Conservation (phyloP, 345 rosid species). For the Moricandia moricandioides region DNA sequence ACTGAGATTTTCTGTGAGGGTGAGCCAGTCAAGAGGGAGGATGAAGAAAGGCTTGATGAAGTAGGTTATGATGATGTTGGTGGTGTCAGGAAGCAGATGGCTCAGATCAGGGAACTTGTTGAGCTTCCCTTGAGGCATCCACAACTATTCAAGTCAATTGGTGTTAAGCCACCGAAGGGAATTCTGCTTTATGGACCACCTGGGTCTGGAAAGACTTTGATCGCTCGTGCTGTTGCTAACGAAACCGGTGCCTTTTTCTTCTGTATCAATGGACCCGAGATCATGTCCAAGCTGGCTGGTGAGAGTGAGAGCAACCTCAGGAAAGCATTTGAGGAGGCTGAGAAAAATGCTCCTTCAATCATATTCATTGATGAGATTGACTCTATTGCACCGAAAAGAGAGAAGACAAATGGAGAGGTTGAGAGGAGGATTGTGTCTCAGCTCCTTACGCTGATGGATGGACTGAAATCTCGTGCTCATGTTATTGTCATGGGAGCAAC, state of each 20-base stretch:
- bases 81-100: slow-evolving; percentile 98
- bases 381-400: slow-evolving; percentile 95
- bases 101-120: slow-evolving; percentile 93
- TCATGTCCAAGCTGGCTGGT: slow-evolving; percentile 96
- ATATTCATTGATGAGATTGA: slow-evolving; percentile 93
- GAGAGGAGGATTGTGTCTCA: slow-evolving; percentile 99
- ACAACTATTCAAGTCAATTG: slow-evolving; percentile 92
- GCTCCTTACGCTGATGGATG: slow-evolving; percentile 94
- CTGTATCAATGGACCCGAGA: slow-evolving; percentile 93
- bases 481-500: slow-evolving; percentile 98
- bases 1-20: slow-evolving; percentile 98
- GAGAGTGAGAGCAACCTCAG: slow-evolving; percentile 99
- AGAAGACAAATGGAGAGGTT: slow-evolving; percentile 96
- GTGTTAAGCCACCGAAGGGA: slow-evolving; percentile 99
- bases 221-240: slow-evolving; percentile 96
- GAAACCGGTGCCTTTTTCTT: slow-evolving; percentile 98
- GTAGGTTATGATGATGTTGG: slow-evolving; percentile 99
- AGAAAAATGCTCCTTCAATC: slow-evolving; percentile 95
- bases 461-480: slow-evolving; percentile 89
- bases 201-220: slow-evolving; percentile 87
- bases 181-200: slow-evolving; percentile 87
- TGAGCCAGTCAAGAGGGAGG: slow-evolving; percentile 91
- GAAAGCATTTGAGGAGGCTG: slow-evolving; percentile 98
- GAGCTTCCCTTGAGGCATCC: slow-evolving; percentile 97
- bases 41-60: slow-evolving; percentile 89